phyloP scores from a whole-genome alignment of 208 protist species.

The Phytomonas sp. region DNA sequence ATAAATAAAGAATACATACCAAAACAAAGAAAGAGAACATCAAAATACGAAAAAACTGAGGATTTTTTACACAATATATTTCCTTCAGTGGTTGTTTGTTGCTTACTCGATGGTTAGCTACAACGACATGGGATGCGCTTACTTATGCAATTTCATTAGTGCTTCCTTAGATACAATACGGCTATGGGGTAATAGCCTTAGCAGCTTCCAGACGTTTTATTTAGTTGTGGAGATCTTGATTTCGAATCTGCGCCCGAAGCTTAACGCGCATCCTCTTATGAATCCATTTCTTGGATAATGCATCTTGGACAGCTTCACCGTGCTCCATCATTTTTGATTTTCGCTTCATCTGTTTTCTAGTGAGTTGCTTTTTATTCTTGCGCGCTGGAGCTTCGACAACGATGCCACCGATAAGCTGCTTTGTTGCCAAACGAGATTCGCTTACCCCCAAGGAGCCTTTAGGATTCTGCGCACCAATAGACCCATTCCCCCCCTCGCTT shows the following conservation, averaged over 20 bases:
- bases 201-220: neutral
- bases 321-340: conserved; percentile 51
- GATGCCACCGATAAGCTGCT: conserved; percentile 48
- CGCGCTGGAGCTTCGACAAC: conserved; percentile 45
- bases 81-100: neutral
- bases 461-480: neutral
- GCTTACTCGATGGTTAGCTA: neutral
- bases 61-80: too few species aligned
- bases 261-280: conserved; percentile 81
- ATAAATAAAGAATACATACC: too few species aligned
- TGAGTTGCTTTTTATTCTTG: conserved; percentile 66
- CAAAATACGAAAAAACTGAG: too few species aligned
- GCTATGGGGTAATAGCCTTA: too few species aligned
- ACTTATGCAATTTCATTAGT: too few species aligned
- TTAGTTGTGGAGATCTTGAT: conserved; percentile 66
- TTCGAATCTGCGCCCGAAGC: conserved; percentile 76
- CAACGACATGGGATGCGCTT: too few species aligned
- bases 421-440: conserved; percentile 19
- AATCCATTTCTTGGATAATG: conserved; percentile 53
- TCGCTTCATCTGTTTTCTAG: conserved; percentile 62
- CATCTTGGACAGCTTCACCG: conserved; percentile 41
- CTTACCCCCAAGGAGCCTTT: conserved; percentile 1
- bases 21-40: too few species aligned
- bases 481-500: conserved; percentile 13
- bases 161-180: too few species aligned